Evolutionary conservation across 148 eudicot species (phyloP), one percentile per base, ranked within the genome.

Genomic region (Polygonum maritimum): DNA sequence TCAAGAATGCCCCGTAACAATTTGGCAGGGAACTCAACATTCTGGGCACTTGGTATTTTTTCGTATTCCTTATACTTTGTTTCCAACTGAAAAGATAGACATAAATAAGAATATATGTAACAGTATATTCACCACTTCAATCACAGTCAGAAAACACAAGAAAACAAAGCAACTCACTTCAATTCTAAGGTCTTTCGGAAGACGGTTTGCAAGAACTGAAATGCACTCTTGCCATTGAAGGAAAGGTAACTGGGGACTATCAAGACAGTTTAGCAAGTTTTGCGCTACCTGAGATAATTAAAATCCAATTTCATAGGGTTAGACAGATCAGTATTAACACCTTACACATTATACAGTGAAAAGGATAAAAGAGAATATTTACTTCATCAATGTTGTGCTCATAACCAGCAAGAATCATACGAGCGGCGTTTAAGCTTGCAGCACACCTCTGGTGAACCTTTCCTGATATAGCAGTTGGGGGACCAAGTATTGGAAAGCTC

Each of bases 191-290:
- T 91, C 91, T 87, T 96, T 96, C 13, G 94, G 97, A 76, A 96
- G 98, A n/a, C 99, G 92, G 36, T 86, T 91, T 44, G 99, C 92
- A 49, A 92, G 83, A 58, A 92, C 99, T 79, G 99, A 87, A 75
- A 96, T 80, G 86, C 94, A 91, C 79, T 96, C 99, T 96, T 96
- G 99, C 99, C 99, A 96, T 76, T 96, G 98, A 79, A 96, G 92
- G 80, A 91, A 92, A 76, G 99, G 99, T 73, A 96, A 93, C 83
- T 88, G 91, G 11, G 99, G 99, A 83, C 88, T 96, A 82, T 96
- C 99, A 77, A 96, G 92, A 85, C 96, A 92, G 76, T 81, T 83
- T 65, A 96, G 87, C 91, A 96, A 78, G 74, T 85, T 96, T 80
- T 87, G 94, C 75, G 92, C 87, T 7, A 92, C 99, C 98, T 96